Evolutionary conservation across 768 basidiomycete species (phyloP), one percentile per base, ranked within the genome.

Genomic region (Mycena maculata): DNA sequence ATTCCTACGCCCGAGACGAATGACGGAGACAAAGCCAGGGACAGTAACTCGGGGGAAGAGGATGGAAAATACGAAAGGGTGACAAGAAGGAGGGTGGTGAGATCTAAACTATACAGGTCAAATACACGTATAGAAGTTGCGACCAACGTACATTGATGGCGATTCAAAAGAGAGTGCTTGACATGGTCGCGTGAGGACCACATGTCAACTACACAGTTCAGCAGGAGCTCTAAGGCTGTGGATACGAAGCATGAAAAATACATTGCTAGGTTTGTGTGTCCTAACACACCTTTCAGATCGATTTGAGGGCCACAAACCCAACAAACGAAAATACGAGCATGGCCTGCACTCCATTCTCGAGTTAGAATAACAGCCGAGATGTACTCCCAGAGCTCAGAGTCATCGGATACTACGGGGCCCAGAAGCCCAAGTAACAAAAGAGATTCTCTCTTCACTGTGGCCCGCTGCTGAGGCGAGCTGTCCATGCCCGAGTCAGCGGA

Each of bases 161-260:
- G 84, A 23, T 87, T 85, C 9, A 95, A 81, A 25, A 93, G 78
- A 0, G 94, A 94, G 76, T 92, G 91, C 67, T 89, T 92, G 73
- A 98, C 84, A 72, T 95, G 92, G 49, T 92, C 91, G 2, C 88
- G 77, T 25, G 90, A 85, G 5, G 91, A 83, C 97, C 97, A 99
- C 0, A 84, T 74, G 7, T 88, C 86, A 9, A 93, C 74, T 1
- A 87, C 76, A 50, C 76, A 80, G 41, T 82, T 76, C 25, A 92
- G 77, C 36, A 91, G 79, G 1, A 76, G 70, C 12, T 82, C 78
- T 16, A 91, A 80, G 20, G 79, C 89, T 88, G 65, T 54, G 69
- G 44, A 61, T n/a, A n/a, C n/a, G n/a, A 52, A 64, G 65, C 60
- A 18, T 53, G 23, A 44, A 27, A 33, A 9, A 10, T 18, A n/a